These are phyloP conservation scores for Nemania diffusa DNA, from an alignment of 2,329 filamentous ascomycete species.

Conservation along the genomic window DNA sequence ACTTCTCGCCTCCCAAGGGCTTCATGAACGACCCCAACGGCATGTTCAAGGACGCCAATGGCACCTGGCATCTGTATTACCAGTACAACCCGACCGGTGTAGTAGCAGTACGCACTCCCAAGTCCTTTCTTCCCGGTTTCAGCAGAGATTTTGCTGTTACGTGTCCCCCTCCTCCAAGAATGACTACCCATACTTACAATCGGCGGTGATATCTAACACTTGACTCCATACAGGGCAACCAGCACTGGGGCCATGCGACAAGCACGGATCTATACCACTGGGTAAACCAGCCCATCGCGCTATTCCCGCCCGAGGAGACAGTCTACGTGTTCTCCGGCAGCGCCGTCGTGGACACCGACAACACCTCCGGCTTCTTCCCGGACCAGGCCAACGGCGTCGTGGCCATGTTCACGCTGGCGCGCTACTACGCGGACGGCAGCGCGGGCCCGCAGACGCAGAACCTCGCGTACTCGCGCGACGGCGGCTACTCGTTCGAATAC, in stretches of 20 bases:
- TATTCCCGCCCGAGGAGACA: slow-evolving; percentile 60
- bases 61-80: slow-evolving; percentile 72
- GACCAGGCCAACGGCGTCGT: slow-evolving; percentile 70
- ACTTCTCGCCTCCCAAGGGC: slow-evolving; percentile 63
- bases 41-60: slow-evolving; percentile 66
- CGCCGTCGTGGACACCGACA: slow-evolving; percentile 69
- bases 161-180: not conserved
- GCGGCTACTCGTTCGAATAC: slow-evolving; percentile 69
- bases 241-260: slow-evolving; percentile 76
- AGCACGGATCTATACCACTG: slow-evolving; percentile 71
- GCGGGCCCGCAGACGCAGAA: slow-evolving; percentile 63
- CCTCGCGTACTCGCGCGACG: slow-evolving; percentile 70
- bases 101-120: slow-evolving; percentile 26
- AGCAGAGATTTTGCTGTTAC: not conserved
- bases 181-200: not conserved
- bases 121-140: not conserved
- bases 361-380: slow-evolving; percentile 73
- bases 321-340: slow-evolving; percentile 64
- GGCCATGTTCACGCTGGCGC: slow-evolving; percentile 62
- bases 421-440: slow-evolving; percentile 51
- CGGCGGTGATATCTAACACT: not conserved
- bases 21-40: slow-evolving; percentile 74
- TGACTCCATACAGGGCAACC: slow-evolving; percentile 30
- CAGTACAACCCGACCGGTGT: slow-evolving; percentile 55
- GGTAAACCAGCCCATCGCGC: slow-evolving; percentile 71